Evolutionary conservation across 2,329 filamentous ascomycete genomes (phyloP), one percentile per base, ranked within the genome.

Genomic region (Emergomyces orientalis): DNA sequence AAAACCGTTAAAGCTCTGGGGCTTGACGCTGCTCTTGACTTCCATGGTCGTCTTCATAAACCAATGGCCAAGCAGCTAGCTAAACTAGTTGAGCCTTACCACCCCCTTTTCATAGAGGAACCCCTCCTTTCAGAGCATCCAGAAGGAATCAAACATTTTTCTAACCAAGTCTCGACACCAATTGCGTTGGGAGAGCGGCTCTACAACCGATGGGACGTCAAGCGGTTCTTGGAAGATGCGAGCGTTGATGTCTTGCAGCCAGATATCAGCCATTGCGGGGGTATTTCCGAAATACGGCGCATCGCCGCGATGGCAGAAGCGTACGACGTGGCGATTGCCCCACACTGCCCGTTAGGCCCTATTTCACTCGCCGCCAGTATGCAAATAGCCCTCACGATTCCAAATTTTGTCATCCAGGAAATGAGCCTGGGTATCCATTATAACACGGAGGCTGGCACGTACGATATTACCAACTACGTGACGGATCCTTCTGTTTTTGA

Each of bases 371-470:
- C 88, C 0, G 88, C 88, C 0, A 86, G 82, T 62, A 79, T 90
- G 49, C 88, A 91, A 65, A 82, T 91, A 1, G 86, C 84, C 30
- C 78, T 82, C 25, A 77, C 75, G 11, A 84, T 77, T 25, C 81
- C 80, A 25, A 91, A 88, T 72, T 90, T 88, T 71, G 83, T 82
- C 0, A 91, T 91, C 39, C 85, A 89, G 70, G 88, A 91, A 73
- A 91, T 91, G 89, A 87, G 85, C 61, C 70, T 91, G 37, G 89
- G 88, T 0, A 91, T 92, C 68, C 89, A 92, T 71, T 92, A 91
- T 71, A 92, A 92, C 67, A 74, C 75, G 3, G 81, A 82, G 68
- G 82, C 80, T 0, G 86, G 83, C 1, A 80, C 84, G 1, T 79
- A 85, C 67, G 87, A 90, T 70, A 76, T 89, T 62, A 82, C 82